Base-by-base conservation (phyloP, 2,329 filamentous ascomycete species). In the Colletotrichum plurivorum region DNA sequence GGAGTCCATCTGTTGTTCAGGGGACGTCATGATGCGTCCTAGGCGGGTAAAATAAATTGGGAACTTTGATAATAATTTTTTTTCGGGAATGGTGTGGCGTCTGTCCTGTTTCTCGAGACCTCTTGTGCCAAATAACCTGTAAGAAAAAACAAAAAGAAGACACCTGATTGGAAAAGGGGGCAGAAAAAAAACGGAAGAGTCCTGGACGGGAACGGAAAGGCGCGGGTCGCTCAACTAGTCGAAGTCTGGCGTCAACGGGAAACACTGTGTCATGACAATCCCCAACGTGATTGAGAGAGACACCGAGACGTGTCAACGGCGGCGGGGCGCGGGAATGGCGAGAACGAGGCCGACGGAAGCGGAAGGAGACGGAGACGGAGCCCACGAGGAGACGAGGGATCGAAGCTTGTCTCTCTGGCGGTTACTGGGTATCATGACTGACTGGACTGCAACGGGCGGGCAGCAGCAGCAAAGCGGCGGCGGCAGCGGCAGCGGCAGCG, bases 1-100 rank as follows among this genome's bases (percentile, higher is more conserved):
- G 43, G 63, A 63, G 41, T 71, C 67, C 63, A 67, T 60, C 52
- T 71, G 70, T 49, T 71, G 62, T 46, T 69, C 67, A 25, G 67
- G 67, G 18, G 70, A 70, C 31, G 70, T 56, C 70, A 71, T 71
- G 63, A 18, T 69, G 25, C 31, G 52, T 48, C 20, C 20, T 46
- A 55, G 62, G 55, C 62, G 25, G 18, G 8, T 46, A n/a, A 46
- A n/a, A 46, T 46, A 18, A 12, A 59, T 18, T n/a, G 22, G 22
- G 18, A 27, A 39, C 36, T 27, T 49, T 60, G 31, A 36, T 36
- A 36, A 36, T 36, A 31, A 39, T 15, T 52, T 16, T 52, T 46
- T 46, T 46, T 46, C 18, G 16, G 45, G 2, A 1, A 18, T 13
- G 16, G 16, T 46, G 16, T 46, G 45, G 16, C 16, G 45, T 10